Base-by-base conservation (phyloP, 1,139 yeast species). In the Magnusiomyces paraingens region DNA sequence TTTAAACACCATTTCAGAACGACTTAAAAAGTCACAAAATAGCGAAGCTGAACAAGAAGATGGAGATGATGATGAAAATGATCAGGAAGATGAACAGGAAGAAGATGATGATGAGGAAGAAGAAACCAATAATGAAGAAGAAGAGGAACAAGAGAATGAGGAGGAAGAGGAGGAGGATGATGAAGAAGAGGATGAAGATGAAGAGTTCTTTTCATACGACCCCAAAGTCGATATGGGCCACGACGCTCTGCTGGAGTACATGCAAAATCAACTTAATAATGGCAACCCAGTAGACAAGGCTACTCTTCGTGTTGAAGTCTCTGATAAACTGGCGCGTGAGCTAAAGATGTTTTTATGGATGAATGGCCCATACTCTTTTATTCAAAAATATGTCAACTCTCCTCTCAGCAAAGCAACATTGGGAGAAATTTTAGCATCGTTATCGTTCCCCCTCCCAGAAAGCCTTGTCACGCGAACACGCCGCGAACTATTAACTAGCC, bases 361-460 rank as follows among this genome's bases (percentile, higher is more conserved):
- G n/a, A 68, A 79, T 56, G 96, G 96, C 0, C 75, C 81, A 36
- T 70, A 76, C 58, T 68, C 70, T 57, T 84, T 86, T 61, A 68
- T 88, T 52, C 80, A 79, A 55, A 72, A 74, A 49, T 85, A 79
- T 61, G 67, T 86, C 36, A 87, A 79, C 1, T 81, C 88, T 14
- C 73, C 79, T 18, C 73, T 80, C 12, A 73, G 77, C 22, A 50
- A 47, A 10, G 83, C 82, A 61, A 74, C 84, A 47, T 73, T 75
- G 36, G 65, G 71, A 6, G 71, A 72, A 49, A 62, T 74, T 15
- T 59, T 74, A 62, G 71, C 67, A 14, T 70, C 73, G 2, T 63
- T 75, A 12, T 74, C 73, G 38, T 68, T 68, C 60, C 63, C 57
- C 55, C 67, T 65, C 56, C 73, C 60, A 52, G 63, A 50, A 51